Conservation (phyloP, 768 basidiomycete species). For the Phlebiopsis flavidoalba region DNA sequence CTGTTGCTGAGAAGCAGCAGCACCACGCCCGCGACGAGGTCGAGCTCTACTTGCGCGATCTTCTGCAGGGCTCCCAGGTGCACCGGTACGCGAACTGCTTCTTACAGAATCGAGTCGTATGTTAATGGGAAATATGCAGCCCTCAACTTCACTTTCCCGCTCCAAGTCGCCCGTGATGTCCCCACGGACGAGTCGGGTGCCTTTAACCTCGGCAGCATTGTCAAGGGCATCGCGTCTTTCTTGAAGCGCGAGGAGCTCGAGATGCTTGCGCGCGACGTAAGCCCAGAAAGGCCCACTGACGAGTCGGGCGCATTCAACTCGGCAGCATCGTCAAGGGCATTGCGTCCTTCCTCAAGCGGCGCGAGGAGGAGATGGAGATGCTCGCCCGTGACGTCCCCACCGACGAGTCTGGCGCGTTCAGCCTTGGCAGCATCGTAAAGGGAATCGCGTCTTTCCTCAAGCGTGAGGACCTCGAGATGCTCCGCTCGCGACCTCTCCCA, state of each 20-base stretch:
- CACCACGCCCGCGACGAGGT: background rate
- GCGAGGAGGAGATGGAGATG: conserved; percentile 3
- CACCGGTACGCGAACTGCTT: background rate
- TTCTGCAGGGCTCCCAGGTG: background rate
- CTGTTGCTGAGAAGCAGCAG: background rate
- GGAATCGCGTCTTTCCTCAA: background rate
- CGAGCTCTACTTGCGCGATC: background rate
- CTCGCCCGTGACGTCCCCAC: conserved; percentile 1
- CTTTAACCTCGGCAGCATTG: background rate
- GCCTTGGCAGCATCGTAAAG: background rate
- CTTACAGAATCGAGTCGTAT: too few species aligned
- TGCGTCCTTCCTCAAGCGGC: background rate
- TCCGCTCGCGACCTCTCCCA: background rate
- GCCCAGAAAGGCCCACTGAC: too few species aligned
- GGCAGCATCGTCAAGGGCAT: background rate
- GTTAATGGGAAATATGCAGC: too few species aligned
- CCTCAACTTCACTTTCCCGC: background rate
- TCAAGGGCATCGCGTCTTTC: background rate
- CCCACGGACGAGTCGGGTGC: background rate
- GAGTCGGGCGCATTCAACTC: conserved; percentile 3
- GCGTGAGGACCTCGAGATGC: conserved; percentile 5
- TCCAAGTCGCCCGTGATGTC: background rate
- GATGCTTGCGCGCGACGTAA: background rate
- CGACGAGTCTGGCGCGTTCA: conserved; percentile 6
- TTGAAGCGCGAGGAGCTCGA: conserved; percentile 3